phyloP scores from a whole-genome alignment of 2,329 filamentous ascomycete species.

The Alternaria angustiovoidea region DNA sequence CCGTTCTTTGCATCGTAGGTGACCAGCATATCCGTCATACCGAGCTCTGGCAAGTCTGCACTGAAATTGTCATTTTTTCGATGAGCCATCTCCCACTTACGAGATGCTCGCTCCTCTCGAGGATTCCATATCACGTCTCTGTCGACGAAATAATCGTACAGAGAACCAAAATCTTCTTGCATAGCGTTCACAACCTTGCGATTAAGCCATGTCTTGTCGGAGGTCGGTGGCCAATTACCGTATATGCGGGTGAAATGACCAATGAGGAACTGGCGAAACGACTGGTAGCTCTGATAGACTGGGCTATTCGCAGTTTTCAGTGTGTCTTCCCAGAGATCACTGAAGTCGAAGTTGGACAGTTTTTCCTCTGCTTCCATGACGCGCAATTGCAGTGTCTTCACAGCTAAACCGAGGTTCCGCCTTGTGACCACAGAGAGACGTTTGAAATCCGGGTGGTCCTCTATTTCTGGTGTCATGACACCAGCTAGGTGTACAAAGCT shows the following conservation, averaged over 20 bases:
- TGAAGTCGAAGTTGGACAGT: slow-evolving; percentile 67
- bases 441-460: slow-evolving; percentile 66
- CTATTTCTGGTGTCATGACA: slow-evolving; percentile 56
- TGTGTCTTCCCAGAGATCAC: slow-evolving; percentile 64
- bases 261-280: slow-evolving; percentile 68
- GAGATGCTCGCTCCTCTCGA: slow-evolving; percentile 66
- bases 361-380: slow-evolving; percentile 70
- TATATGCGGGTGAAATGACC: slow-evolving; percentile 65
- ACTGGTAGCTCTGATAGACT: slow-evolving; percentile 64
- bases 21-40: slow-evolving; percentile 71
- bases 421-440: slow-evolving; percentile 68
- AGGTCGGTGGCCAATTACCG: slow-evolving; percentile 68
- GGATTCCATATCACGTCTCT: slow-evolving; percentile 72
- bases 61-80: slow-evolving; percentile 46
- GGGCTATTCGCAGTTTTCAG: slow-evolving; percentile 48
- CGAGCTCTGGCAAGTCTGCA: slow-evolving; percentile 61
- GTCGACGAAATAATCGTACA: slow-evolving; percentile 76
- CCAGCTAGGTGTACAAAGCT: slow-evolving; percentile 72
- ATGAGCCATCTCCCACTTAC: slow-evolving; percentile 70
- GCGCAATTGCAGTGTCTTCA: slow-evolving; percentile 68
- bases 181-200: slow-evolving; percentile 64
- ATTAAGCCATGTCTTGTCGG: slow-evolving; percentile 63
- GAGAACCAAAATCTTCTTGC: slow-evolving; percentile 71
- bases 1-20: slow-evolving; percentile 69
- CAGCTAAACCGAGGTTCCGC: slow-evolving; percentile 68